Evolutionary conservation across 2,329 filamentous ascomycete genomes (phyloP).

Genomic region (Scedosporium apiospermum): DNA sequence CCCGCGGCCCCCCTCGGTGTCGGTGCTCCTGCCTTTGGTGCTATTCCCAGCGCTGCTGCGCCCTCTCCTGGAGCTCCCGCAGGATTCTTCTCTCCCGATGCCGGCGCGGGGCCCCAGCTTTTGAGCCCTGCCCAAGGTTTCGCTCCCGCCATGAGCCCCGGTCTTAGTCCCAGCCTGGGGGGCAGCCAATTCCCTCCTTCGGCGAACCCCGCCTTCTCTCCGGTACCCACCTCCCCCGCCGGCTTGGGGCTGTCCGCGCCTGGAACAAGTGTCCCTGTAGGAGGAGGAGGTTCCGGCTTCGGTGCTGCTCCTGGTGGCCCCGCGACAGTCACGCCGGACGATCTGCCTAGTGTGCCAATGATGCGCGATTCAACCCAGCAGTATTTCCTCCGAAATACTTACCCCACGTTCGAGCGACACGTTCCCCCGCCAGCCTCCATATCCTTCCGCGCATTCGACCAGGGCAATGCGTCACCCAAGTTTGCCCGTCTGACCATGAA

Average conservation of each 20-base stretch:
- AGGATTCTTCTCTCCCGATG: conserved; percentile 1
- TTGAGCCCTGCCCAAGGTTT: conserved; percentile 18
- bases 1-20: conserved; percentile 35
- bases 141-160: conserved; percentile 18
- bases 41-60: conserved; percentile 42
- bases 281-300: conserved; percentile 14
- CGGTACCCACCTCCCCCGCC: conserved; percentile 14
- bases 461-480: conserved; percentile 94
- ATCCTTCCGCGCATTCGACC: conserved; percentile 88
- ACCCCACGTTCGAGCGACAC: conserved; percentile 92
- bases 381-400: conserved; percentile 79
- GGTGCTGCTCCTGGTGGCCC: conserved; percentile 19
- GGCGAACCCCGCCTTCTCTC: conserved; percentile 33
- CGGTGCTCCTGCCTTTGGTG: conserved; percentile 56
- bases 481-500: conserved; percentile 87
- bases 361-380: conserved; percentile 75
- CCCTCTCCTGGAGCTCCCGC: conserved; percentile 4
- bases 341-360: conserved; percentile 82
- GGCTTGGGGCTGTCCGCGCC: conserved; percentile 10
- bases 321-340: conserved; percentile 70
- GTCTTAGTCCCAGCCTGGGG: background rate
- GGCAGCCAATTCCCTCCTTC: conserved; percentile 53
- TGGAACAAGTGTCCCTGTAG: conserved; percentile 13
- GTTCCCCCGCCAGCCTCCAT: conserved; percentile 80
- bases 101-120: conserved; percentile 21